Evolutionary conservation across 2,329 filamentous ascomycete genomes (phyloP).

Genomic region (Alternaria postmessia): DNA sequence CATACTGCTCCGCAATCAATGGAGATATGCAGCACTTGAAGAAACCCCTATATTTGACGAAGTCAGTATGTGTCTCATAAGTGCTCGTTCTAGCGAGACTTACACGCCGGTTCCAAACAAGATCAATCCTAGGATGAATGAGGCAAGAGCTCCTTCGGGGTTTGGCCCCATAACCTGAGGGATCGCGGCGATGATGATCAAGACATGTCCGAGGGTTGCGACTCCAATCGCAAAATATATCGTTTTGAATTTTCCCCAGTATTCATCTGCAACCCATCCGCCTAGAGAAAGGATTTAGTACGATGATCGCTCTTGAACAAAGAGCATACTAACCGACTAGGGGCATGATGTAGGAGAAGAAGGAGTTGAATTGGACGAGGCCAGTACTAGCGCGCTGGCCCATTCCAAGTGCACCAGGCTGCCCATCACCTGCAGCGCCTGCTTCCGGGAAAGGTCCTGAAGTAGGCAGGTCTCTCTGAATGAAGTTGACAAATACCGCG

Average conservation of each 20-base stretch:
- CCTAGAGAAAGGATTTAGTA: slow-evolving; percentile 59
- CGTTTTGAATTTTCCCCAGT: slow-evolving; percentile 67
- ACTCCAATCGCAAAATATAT: slow-evolving; percentile 63
- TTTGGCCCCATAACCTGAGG: slow-evolving; percentile 54
- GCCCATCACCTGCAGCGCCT: slow-evolving; percentile 51
- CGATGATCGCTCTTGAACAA: background rate
- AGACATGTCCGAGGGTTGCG: slow-evolving; percentile 64
- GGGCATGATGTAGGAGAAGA: slow-evolving; percentile 37
- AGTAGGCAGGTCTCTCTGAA: slow-evolving; percentile 57
- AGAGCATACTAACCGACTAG: slow-evolving; percentile 28
- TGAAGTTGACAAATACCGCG: slow-evolving; percentile 40
- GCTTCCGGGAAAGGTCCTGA: slow-evolving; percentile 58
- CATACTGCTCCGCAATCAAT: slow-evolving; percentile 72
- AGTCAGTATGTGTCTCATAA: background rate
- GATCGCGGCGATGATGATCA: slow-evolving; percentile 61
- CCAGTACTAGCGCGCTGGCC: slow-evolving; percentile 38
- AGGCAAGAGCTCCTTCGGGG: slow-evolving; percentile 52
- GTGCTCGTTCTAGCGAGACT: background rate
- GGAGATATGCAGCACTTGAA: slow-evolving; percentile 60
- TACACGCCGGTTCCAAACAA: slow-evolving; percentile 52
- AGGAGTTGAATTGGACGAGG: slow-evolving; percentile 32
- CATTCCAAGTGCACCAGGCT: slow-evolving; percentile 39
- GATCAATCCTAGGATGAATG: slow-evolving; percentile 59
- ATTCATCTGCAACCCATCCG: slow-evolving; percentile 66
- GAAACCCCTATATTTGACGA: slow-evolving; percentile 36